These are phyloP conservation scores for Pouteria campechiana DNA, from an alignment of 179 eudicot species.

Conservation along the genomic window DNA sequence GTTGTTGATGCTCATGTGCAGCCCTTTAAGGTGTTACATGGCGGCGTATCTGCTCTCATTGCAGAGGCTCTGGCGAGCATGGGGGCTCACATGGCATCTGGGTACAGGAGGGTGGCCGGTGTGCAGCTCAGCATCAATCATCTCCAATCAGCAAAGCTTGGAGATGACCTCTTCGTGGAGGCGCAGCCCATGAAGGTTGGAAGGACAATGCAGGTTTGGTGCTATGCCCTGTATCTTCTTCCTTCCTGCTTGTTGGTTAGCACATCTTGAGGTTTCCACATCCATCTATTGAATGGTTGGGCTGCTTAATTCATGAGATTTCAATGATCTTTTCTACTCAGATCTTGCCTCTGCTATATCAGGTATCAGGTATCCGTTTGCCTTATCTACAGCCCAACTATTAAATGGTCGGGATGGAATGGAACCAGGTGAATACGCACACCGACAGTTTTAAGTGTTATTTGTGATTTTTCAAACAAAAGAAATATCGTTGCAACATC, in stretches of 20 bases:
- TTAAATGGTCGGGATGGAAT: too few species aligned
- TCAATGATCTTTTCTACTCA: too few species aligned
- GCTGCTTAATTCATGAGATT: too few species aligned
- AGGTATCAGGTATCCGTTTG: too few species aligned
- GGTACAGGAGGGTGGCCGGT: constrained; percentile 67
- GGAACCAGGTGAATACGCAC: too few species aligned
- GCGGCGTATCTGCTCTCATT: constrained; percentile 77
- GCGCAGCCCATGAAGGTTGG: constrained; percentile 56
- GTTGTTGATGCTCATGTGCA: constrained; percentile 5
- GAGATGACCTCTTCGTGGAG: constrained; percentile 58
- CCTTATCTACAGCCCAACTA: too few species aligned
- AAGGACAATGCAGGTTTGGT: constrained; percentile 47
- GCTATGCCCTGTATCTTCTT: not conserved
- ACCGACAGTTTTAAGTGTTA: too few species aligned
- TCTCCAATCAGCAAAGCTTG: constrained; percentile 48
- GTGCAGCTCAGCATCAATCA: constrained; percentile 67
- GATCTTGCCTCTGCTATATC: too few species aligned
- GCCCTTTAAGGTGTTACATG: constrained; percentile 78
- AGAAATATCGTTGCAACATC: too few species aligned
- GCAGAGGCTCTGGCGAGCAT: constrained; percentile 70
- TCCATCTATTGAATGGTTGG: too few species aligned
- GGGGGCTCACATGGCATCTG: constrained; percentile 71
- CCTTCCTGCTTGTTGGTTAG: not conserved
- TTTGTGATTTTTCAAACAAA: too few species aligned
- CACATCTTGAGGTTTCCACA: too few species aligned